These are phyloP conservation scores for Saccharum spontaneum DNA, from an alignment of 176 grass and related monocot genomes.

Conservation along the genomic window DNA sequence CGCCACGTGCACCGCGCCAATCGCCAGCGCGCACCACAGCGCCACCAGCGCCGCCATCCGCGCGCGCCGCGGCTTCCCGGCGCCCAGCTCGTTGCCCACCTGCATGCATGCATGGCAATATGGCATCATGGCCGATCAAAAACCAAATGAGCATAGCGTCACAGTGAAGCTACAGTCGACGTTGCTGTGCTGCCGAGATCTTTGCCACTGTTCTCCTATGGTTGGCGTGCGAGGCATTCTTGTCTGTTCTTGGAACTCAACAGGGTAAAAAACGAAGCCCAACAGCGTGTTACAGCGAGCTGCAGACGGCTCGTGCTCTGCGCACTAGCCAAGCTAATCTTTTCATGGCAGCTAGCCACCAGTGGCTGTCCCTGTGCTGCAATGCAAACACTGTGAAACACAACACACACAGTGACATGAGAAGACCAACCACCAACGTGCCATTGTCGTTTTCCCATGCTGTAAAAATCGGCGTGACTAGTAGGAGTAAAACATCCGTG, in stretches of 20 bases:
- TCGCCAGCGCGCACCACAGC: conserved; percentile 55
- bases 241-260: conserved; percentile 26
- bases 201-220: not conserved
- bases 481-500: not conserved
- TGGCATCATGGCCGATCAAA: too few species aligned
- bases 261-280: not conserved
- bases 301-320: not conserved
- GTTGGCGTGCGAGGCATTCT: not conserved
- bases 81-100: conserved; percentile 96
- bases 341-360: conserved; percentile 6
- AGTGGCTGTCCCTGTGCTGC: not conserved
- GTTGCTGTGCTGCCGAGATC: not conserved
- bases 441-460: not conserved
- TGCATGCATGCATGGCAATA: conserved; percentile 14
- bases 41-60: conserved; percentile 79
- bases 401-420: not conserved
- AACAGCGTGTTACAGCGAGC: not conserved
- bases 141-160: too few species aligned
- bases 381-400: not conserved
- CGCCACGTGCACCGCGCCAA: conserved; percentile 56
- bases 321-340: not conserved
- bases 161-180: not conserved
- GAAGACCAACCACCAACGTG: conserved; percentile 23
- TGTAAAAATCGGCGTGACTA: not conserved
- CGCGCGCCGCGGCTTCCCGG: conserved; percentile 70